Conservation (phyloP, 2,329 filamentous ascomycete genomes). For the Stemphylium vesicarium region DNA sequence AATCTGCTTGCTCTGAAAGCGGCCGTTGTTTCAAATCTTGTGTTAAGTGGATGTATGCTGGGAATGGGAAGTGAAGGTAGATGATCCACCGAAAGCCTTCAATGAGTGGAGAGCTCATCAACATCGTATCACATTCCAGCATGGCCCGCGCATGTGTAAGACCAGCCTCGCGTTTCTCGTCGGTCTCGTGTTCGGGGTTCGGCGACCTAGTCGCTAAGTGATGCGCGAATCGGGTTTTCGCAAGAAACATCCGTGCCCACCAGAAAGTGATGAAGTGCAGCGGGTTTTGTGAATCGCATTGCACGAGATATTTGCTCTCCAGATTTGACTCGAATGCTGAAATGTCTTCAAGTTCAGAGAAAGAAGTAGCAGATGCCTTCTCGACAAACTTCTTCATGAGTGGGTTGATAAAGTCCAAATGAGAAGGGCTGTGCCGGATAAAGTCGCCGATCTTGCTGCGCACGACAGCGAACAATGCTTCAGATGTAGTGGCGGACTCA, state of each 20-base stretch:
- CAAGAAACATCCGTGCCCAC: slow-evolving; percentile 53
- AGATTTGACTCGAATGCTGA: slow-evolving; percentile 48
- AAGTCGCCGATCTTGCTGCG: slow-evolving; percentile 56
- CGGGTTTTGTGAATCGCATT: slow-evolving; percentile 32
- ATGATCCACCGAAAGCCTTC: slow-evolving; percentile 54
- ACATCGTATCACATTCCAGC: slow-evolving; percentile 56
- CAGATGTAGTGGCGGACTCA: slow-evolving; percentile 51
- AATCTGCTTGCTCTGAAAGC: slow-evolving; percentile 36
- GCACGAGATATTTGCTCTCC: slow-evolving; percentile 47
- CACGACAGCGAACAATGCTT: slow-evolving; percentile 60
- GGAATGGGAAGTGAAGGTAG: slow-evolving; percentile 56
- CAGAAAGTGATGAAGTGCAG: slow-evolving; percentile 57
- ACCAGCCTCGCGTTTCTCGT: slow-evolving; percentile 32
- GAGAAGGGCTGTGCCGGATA: slow-evolving; percentile 48
- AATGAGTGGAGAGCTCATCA: slow-evolving; percentile 52
- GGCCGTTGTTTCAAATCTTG: slow-evolving; percentile 53
- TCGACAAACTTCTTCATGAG: slow-evolving; percentile 50
- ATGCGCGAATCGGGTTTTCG: slow-evolving; percentile 59
- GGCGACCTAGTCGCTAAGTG: slow-evolving; percentile 48
- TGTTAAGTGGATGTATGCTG: slow-evolving; percentile 56
- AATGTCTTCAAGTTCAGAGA: slow-evolving; percentile 37
- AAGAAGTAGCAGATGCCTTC: slow-evolving; percentile 13
- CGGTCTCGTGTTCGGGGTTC: slow-evolving; percentile 19
- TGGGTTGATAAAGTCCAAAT: slow-evolving; percentile 58
- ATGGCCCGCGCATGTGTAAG: slow-evolving; percentile 47